Conservation (phyloP, 805 yeast genomes). For the Kuraishia capsulata region DNA sequence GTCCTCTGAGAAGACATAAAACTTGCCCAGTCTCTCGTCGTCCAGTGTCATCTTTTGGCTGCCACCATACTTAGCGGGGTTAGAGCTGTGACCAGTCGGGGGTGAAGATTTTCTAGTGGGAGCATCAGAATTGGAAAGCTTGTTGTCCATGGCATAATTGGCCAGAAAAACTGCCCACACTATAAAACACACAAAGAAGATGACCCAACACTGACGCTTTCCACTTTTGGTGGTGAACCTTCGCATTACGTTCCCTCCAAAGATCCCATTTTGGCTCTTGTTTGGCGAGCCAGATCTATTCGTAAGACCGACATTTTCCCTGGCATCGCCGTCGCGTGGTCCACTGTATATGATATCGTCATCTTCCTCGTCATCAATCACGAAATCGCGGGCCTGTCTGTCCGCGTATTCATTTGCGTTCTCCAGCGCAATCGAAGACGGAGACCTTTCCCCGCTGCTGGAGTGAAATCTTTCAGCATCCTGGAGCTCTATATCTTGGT, state of each 20-base stretch:
- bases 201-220: constrained; percentile 5
- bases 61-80: constrained; percentile 1
- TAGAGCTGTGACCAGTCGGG: neutral
- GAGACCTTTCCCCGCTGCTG: neutral
- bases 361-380: constrained; percentile 17
- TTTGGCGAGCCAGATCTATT: neutral
- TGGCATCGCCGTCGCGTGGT: constrained; percentile 11
- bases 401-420: neutral
- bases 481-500: constrained; percentile 4
- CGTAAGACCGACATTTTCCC: neutral
- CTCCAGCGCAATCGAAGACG: neutral
- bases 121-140: constrained; percentile 10
- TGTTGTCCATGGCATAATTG: constrained; percentile 13
- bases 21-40: constrained; percentile 20
- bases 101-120: constrained; percentile 9
- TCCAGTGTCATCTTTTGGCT: constrained; percentile 14
- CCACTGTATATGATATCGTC: constrained; percentile 22
- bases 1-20: constrained; percentile 15
- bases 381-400: neutral
- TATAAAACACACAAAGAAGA: constrained; percentile 10
- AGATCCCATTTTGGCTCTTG: neutral
- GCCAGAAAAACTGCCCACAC: constrained; percentile 17
- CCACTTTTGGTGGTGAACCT: neutral
- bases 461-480: neutral
- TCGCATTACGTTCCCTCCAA: neutral